These are phyloP conservation scores for Conticribra guillardii DNA, from an alignment of 108 stramenopile genomes.

Conservation along the genomic window DNA sequence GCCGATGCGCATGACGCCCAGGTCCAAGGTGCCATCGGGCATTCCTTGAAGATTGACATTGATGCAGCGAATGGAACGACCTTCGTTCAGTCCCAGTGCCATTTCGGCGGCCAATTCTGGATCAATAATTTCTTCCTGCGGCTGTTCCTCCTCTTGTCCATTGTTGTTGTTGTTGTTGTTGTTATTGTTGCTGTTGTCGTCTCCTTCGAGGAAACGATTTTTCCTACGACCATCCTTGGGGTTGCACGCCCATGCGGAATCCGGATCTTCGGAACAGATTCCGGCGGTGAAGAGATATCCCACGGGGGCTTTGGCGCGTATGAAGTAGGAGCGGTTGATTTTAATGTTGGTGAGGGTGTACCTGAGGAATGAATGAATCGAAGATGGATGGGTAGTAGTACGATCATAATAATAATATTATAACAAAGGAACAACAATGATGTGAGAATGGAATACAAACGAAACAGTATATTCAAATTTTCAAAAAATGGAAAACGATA, in stretches of 20 bases:
- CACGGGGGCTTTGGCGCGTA: conserved; percentile 25
- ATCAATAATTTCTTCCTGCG: not conserved
- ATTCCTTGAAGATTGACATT: conserved; percentile 9
- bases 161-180: not conserved
- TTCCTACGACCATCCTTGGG: not conserved
- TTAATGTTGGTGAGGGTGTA: conserved; percentile 33
- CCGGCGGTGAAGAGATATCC: conserved; percentile 36
- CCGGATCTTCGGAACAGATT: conserved; percentile 27
- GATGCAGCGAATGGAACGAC: conserved; percentile 6
- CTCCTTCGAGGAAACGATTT: not conserved
- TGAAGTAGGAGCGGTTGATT: conserved; percentile 31
- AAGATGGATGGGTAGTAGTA: not conserved
- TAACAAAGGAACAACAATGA: conserved; percentile 3
- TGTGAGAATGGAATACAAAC: not conserved
- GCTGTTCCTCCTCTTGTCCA: not conserved
- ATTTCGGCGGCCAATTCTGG: not conserved
- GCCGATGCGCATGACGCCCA: conserved; percentile 25
- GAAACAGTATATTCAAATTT: too few relatives aligned
- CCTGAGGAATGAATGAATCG: not conserved
- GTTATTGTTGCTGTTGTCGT: not conserved
- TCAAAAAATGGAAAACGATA: too few relatives aligned
- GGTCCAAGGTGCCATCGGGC: not conserved
- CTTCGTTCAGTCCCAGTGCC: conserved; percentile 6
- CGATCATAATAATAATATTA: not conserved
- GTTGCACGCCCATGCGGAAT: conserved; percentile 29